A percentile compares a stretch with the other conserved stretches of the same genome.
Evolutionary conservation across 495 filamentous ascomycete species (phyloP).

Genomic region (Lindgomyces ingoldianus): DNA sequence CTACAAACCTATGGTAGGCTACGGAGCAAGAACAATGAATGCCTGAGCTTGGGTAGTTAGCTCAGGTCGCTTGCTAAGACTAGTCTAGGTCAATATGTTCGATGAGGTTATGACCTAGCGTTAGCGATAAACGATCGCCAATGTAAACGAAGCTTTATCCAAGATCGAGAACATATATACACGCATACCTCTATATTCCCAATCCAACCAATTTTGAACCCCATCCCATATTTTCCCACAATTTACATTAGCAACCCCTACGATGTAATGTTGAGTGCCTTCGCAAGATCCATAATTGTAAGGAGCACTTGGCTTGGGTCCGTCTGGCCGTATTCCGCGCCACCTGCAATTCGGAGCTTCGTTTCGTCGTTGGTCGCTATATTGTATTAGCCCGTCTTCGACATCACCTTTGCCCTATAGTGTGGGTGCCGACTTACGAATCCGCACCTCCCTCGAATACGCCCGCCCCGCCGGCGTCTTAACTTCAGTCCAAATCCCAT

Average conservation of each 20-base stretch:
- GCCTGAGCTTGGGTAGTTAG: too few relatives aligned
- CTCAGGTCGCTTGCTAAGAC: too few relatives aligned
- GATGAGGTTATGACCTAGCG: too few relatives aligned
- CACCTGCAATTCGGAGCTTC: constrained; percentile 11
- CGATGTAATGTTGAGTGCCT: neutral
- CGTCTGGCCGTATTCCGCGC: constrained; percentile 11
- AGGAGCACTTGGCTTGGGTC: constrained; percentile 11
- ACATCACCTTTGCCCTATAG: neutral
- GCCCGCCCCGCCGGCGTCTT: constrained; percentile 15
- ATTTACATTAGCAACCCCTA: neutral
- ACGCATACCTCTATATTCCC: too few relatives aligned
- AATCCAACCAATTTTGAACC: too few relatives aligned
- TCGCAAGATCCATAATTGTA: constrained; percentile 23
- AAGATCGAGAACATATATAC: too few relatives aligned
- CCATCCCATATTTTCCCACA: too few relatives aligned
- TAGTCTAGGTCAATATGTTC: too few relatives aligned
- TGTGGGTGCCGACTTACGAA: constrained; percentile 21
- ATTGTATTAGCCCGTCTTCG: constrained; percentile 5
- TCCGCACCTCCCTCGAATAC: constrained; percentile 21
- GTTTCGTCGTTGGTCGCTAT: constrained; percentile 16
- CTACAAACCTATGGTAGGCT: too few relatives aligned
- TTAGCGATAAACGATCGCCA: too few relatives aligned
- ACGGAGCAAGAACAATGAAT: too few relatives aligned
- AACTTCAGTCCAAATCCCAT: constrained; percentile 40
- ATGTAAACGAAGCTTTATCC: too few relatives aligned